These are phyloP conservation scores for Castanopsis chinensis DNA, from an alignment of 306 rosid species.

Conservation along the genomic window DNA sequence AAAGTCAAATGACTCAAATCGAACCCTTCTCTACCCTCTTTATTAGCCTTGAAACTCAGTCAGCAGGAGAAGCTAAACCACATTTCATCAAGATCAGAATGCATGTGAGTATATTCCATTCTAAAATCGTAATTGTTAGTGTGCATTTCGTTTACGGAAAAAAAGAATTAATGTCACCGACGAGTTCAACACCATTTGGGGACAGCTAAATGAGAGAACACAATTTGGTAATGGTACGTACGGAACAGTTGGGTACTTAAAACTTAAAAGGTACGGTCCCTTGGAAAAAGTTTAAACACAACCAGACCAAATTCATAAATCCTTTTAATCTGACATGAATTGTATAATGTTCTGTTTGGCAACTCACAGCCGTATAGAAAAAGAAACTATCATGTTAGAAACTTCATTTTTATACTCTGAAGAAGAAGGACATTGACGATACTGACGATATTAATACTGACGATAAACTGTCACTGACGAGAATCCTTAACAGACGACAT, in stretches of 20 bases:
- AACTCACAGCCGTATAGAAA: background rate
- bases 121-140: background rate
- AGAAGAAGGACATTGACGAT: too few relatives aligned
- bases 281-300: slow-evolving; percentile 1
- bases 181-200: slow-evolving; percentile 1
- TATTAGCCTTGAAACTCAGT: background rate
- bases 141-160: background rate
- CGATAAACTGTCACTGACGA: too few relatives aligned
- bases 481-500: too few relatives aligned
- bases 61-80: slow-evolving; percentile 4
- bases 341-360: background rate
- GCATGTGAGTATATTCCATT: slow-evolving; percentile 18
- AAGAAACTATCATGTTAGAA: background rate
- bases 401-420: background rate
- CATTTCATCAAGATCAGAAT: background rate
- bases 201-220: slow-evolving; percentile 6
- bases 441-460: too few relatives aligned
- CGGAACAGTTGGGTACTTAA: slow-evolving; percentile 27
- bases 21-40: too few relatives aligned
- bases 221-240: slow-evolving; percentile 29
- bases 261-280: slow-evolving; percentile 37
- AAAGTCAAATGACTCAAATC: too few relatives aligned
- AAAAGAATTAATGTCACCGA: slow-evolving; percentile 7
- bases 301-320: background rate
- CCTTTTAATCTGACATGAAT: background rate